Evolutionary conservation across 306 rosid genomes (phyloP).

Genomic region (Dalbergia cochinchinensis): DNA sequence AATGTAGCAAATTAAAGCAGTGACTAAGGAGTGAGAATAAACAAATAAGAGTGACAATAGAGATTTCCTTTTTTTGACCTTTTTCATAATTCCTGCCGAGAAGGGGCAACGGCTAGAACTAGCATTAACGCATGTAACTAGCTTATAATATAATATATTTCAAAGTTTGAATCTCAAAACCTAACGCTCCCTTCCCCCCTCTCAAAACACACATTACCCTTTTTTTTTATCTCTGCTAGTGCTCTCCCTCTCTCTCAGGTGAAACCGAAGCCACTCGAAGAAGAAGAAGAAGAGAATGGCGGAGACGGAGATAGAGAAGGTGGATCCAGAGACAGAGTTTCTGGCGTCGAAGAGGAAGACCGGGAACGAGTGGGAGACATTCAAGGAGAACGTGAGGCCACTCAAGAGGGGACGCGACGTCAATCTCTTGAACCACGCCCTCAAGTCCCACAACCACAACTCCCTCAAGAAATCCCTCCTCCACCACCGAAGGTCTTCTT

Average conservation of each 20-base stretch:
- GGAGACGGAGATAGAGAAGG: slow-evolving; percentile 32
- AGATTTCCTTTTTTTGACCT: not conserved
- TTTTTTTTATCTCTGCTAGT: no score
- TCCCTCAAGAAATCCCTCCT: slow-evolving; percentile 70
- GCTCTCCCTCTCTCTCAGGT: not conserved
- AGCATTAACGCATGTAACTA: not conserved
- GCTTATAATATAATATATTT: not conserved
- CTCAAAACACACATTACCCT: no score
- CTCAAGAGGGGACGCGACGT: slow-evolving; percentile 92
- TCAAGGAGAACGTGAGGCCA: slow-evolving; percentile 94
- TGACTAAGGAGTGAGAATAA: no score
- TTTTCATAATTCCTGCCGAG: not conserved
- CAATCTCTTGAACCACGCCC: slow-evolving; percentile 68
- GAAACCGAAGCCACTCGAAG: not conserved
- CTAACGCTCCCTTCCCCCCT: not conserved
- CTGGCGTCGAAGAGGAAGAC: slow-evolving; percentile 66
- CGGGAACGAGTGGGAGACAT: slow-evolving; percentile 89
- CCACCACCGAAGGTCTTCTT: slow-evolving; percentile 62
- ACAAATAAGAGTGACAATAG: no score
- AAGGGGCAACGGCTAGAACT: not conserved
- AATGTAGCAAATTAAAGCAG: no score
- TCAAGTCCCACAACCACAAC: slow-evolving; percentile 65
- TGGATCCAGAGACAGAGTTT: slow-evolving; percentile 88
- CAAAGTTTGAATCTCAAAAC: slow-evolving; percentile 2
- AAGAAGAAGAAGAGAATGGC: slow-evolving; percentile 43